Evolutionary conservation across 1,284 basidiomycete species (phyloP).

Genomic region (Tilletia walkeri): DNA sequence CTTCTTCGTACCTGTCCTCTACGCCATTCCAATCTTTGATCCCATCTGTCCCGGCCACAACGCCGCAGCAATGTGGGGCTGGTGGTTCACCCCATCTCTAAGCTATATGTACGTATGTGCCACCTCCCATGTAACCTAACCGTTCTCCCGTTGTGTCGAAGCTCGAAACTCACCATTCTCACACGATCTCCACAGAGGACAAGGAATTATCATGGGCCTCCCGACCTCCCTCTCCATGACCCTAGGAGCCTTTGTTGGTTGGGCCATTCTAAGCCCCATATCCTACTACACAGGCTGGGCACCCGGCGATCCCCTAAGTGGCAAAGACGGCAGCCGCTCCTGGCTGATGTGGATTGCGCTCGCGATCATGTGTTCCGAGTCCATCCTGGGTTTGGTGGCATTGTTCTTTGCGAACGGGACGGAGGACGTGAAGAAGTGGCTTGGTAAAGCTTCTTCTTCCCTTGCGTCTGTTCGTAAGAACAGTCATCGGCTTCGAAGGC

Average conservation of each 20-base stretch:
- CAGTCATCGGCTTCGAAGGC: conserved; percentile 10
- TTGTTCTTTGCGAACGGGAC: conserved; percentile 31
- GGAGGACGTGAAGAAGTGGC: conserved; percentile 26
- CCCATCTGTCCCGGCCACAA: conserved; percentile 61
- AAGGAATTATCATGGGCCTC: conserved; percentile 96
- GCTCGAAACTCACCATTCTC: no score
- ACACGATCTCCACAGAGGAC: conserved; percentile 27
- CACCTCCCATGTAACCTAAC: no score
- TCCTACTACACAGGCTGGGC: conserved; percentile 82
- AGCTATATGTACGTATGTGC: conserved; percentile 56
- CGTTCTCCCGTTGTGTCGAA: no score
- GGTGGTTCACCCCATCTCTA: conserved; percentile 89
- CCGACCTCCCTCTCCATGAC: conserved; percentile 92
- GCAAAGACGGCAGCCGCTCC: conserved; percentile 74
- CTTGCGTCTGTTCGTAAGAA: neutral
- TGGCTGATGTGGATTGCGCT: conserved; percentile 78
- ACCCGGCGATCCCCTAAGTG: conserved; percentile 79
- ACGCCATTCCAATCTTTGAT: conserved; percentile 86
- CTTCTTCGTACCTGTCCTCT: conserved; percentile 82
- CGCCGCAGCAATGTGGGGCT: conserved; percentile 82
- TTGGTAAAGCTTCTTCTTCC: neutral
- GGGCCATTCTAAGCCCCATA: conserved; percentile 84
- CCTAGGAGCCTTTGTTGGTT: conserved; percentile 89
- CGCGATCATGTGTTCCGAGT: conserved; percentile 89
- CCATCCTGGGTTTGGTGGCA: conserved; percentile 66